A percentile compares a stretch with the other conserved stretches of the same genome.
phyloP scores from a whole-genome alignment of 176 grass and related monocot genomes.

The Chloris gayana region DNA sequence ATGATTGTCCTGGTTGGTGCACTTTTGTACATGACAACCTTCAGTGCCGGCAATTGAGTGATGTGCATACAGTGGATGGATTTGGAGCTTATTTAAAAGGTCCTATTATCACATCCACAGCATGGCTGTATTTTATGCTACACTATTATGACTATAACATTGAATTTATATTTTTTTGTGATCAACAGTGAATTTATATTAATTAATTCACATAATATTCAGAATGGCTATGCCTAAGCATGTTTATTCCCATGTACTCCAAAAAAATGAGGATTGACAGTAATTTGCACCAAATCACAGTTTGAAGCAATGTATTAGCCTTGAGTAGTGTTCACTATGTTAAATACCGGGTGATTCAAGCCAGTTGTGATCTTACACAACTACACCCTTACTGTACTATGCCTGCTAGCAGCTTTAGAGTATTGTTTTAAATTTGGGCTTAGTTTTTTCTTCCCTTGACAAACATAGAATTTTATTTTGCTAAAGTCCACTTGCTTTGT shows the following conservation, averaged over 20 bases:
- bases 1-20: constrained; percentile 1
- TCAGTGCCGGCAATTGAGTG: constrained; percentile 32
- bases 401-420: not conserved
- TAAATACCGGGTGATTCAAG: not conserved
- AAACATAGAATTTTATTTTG: constrained; percentile 1
- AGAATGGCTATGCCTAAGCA: not conserved
- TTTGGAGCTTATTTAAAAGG: not conserved
- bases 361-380: not conserved
- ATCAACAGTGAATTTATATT: not conserved
- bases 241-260: not conserved
- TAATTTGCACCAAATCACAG: not conserved
- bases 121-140: constrained; percentile 26
- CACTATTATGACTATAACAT: constrained; percentile 19
- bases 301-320: not conserved
- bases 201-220: not conserved
- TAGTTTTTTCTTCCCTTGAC: not conserved
- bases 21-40: constrained; percentile 5
- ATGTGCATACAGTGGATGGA: constrained; percentile 1
- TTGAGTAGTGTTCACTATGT: not conserved
- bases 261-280: constrained; percentile 1
- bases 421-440: not conserved
- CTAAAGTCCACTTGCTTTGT: not conserved
- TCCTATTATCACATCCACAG: not conserved
- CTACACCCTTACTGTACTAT: not conserved
- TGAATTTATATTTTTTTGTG: not conserved